Base-by-base conservation (phyloP, 73 alveolate species). In the Breviolum minutum region DNA sequence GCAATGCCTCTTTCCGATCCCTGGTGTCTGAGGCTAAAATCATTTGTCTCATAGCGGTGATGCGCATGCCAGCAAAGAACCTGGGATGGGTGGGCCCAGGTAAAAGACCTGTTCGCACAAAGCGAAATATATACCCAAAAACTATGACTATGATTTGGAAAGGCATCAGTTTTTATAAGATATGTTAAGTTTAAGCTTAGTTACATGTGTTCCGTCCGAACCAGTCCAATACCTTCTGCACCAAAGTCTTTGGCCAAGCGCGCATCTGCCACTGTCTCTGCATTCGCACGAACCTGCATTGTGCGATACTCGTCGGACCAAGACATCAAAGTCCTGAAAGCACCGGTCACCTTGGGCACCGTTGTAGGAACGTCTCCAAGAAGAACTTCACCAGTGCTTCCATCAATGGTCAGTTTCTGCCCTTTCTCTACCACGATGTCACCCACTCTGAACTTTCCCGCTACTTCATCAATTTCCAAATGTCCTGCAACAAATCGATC, bases 161-260 rank as follows among this genome's bases (percentile, higher is more conserved):
- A n/a, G n/a, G n/a, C n/a, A n/a, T n/a, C n/a, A n/a, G n/a, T n/a
- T n/a, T n/a, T n/a, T n/a, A n/a, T n/a, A 66, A 17, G 17, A 66
- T 17, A 7, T 24, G 87, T 17, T 10, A 22, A n/a, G 16, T 26
- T 32, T 9, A 30, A 12, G 64, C 89, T 54, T 93, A 73, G 95
- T 12, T 11, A 87, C 99, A 99, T 99, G 99, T 99, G 99, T 99
- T 99, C 99, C 82, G 99, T 99, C 81, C 99, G 99, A n/a, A 99
- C 99, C 88, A 99, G 95, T 81, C 99, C 99, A 94, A 99, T 98
- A 66, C 99, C 99, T 87, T 99, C 99, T n/a, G 99, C 99, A 27
- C 99, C 99, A 87, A 99, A 99, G 81, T 99, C 99, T 97, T 99
- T 99, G 69, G 99, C 99, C 85, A 88, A 84, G 84, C 95, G 93